Percentiles rank a stretch among this genome's conserved stretches.
Evolutionary conservation across 169 alveolate species (phyloP).

Genomic region (Prorocentrum cordatum): DNA sequence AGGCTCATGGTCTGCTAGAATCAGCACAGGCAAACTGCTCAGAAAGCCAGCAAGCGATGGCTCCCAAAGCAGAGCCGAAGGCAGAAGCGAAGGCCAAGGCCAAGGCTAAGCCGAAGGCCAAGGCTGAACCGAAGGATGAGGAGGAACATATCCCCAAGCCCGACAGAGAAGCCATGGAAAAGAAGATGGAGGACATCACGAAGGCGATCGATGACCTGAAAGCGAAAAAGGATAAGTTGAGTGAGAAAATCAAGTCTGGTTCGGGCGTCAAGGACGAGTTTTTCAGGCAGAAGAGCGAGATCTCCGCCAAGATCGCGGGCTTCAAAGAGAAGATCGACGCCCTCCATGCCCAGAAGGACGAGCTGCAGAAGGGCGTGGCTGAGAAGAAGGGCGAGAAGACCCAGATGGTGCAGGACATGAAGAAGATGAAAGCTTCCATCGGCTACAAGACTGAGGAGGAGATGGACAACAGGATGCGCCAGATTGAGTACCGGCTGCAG

Average conservation of each 20-base stretch:
- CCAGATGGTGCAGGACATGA: neutral
- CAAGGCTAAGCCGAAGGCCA: no score
- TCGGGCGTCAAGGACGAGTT: neutral
- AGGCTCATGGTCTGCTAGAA: no score
- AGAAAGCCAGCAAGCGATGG: no score
- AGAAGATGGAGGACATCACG: neutral
- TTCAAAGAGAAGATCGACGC: neutral
- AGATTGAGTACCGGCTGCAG: neutral
- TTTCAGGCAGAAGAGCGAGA: neutral
- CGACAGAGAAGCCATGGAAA: neutral
- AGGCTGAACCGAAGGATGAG: no score
- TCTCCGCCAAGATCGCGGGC: neutral
- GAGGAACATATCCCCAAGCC: no score
- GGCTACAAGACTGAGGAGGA: neutral
- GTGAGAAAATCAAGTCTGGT: neutral
- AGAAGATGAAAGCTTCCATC: neutral
- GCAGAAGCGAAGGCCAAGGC: no score
- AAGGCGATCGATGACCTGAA: neutral
- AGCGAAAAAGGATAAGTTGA: neutral
- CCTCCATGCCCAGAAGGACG: no score
- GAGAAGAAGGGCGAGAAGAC: neutral
- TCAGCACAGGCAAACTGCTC: no score
- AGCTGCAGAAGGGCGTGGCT: neutral
- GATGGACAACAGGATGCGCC: neutral
- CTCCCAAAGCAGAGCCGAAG: no score